Base-by-base conservation (phyloP, 192 early-diverging fungal genomes). In the Dissophora globulifera region DNA sequence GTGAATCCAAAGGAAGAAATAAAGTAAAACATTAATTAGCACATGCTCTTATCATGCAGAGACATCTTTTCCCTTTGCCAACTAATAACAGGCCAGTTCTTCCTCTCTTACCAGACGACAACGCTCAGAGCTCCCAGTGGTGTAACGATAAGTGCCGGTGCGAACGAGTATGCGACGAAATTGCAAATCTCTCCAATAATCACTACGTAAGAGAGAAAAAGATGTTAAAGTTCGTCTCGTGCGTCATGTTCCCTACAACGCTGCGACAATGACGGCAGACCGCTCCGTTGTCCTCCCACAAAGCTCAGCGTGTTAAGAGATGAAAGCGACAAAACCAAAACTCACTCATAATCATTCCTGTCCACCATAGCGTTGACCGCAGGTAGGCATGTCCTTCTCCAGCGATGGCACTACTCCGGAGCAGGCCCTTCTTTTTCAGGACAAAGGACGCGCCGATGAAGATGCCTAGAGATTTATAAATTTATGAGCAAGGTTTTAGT, bases 141-240 rank as follows among this genome's bases (percentile, higher is more conserved):
- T 13, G 96, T 98, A 12, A 98, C 95, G 38, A 98, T 69, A 40
- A 98, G 94, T n/a, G 96, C 96, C 3, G 93, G 95, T n/a, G 95
- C 93, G 83, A 94, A 98, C 32, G 93, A 90, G 69, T 98, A 98
- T n/a, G 96, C 96, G 2, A 93, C 85, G 85, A 98, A 97, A 82
- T 98, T 98, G 58, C 93, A 93, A 47, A 92, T 80, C 83, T 98
- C 96, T 23, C 96, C 96, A 46, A 96, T 67, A 19, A 92, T 90
- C 96, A 98, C 93, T 94, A 85, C n/a, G n/a, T n/a, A n/a, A n/a
- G n/a, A n/a, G n/a, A n/a, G n/a, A n/a, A n/a, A n/a, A n/a, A n/a
- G n/a, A n/a, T n/a, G n/a, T n/a, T n/a, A n/a, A n/a, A n/a, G n/a
- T n/a, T n/a, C n/a, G n/a, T n/a, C n/a, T n/a, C n/a, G n/a, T n/a